Evolutionary conservation across 192 early-diverging fungal species (phyloP).

Genomic region (Backusella macrospora): DNA sequence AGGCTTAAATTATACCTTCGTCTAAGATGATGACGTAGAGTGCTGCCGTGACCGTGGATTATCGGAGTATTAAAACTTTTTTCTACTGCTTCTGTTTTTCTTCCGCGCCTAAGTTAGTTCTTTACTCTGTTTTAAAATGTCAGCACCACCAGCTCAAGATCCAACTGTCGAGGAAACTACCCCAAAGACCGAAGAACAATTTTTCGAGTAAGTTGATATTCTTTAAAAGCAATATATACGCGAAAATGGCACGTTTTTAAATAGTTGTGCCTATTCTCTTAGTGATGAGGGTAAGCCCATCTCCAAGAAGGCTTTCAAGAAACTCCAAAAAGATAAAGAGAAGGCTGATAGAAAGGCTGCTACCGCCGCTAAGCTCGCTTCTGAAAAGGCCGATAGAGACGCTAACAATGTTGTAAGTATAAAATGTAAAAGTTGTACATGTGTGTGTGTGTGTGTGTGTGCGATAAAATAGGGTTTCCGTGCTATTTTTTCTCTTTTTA

Average conservation of each 20-base stretch:
- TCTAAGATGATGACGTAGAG: background rate
- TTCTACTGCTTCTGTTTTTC: background rate
- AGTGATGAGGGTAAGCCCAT: slow-evolving; percentile 88
- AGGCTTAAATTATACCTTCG: background rate
- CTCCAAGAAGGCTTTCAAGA: slow-evolving; percentile 92
- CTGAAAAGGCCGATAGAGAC: slow-evolving; percentile 68
- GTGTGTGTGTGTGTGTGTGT: background rate
- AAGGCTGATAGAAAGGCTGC: slow-evolving; percentile 77
- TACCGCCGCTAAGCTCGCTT: slow-evolving; percentile 69
- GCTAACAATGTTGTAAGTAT: slow-evolving; percentile 50
- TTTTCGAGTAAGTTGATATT: slow-evolving; percentile 44
- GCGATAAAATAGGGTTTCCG: background rate
- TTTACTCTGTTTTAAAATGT: slow-evolving; percentile 19
- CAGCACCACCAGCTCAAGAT: slow-evolving; percentile 25
- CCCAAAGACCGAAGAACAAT: slow-evolving; percentile 50
- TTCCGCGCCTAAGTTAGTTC: background rate
- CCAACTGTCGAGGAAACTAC: slow-evolving; percentile 45
- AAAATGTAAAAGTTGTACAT: background rate
- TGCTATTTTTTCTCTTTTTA: background rate
- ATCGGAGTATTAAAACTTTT: background rate
- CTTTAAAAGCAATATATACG: background rate
- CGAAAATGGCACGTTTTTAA: background rate
- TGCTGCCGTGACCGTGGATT: background rate
- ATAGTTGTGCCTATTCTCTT: background rate
- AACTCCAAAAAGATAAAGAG: slow-evolving; percentile 87